Percentiles rank a stretch among this genome's conserved stretches.
Evolutionary conservation across 495 filamentous ascomycete species (phyloP).

Genomic region (Coniosporium apollinis): DNA sequence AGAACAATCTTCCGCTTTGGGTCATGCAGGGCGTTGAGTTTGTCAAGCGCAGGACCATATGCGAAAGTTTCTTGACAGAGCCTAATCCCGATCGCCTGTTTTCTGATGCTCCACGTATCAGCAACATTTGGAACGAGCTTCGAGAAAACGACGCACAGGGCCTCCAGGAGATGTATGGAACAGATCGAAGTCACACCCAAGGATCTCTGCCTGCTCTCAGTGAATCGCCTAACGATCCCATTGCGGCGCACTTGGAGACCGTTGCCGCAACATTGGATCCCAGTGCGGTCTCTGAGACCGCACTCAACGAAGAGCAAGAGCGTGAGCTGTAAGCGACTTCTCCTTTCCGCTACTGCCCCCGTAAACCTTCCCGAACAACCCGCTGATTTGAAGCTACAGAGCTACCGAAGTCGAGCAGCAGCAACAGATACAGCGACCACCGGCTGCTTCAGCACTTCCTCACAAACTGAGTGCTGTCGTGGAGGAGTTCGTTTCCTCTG

Average conservation of each 20-base stretch:
- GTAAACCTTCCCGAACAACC: no score
- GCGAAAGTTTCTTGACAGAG: slow-evolving; percentile 30
- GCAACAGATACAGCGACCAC: slow-evolving; percentile 34
- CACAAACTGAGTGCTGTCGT: slow-evolving; percentile 35
- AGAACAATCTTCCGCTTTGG: slow-evolving; percentile 40
- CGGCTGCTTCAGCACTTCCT: slow-evolving; percentile 13
- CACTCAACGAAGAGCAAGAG: slow-evolving; percentile 53
- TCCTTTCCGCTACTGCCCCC: no score
- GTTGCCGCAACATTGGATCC: no score
- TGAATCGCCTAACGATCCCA: no score
- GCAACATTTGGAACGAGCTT: not conserved
- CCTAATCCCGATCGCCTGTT: no score
- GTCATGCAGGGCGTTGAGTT: slow-evolving; percentile 39
- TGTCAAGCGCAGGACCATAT: slow-evolving; percentile 21
- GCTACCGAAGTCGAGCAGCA: slow-evolving; percentile 46
- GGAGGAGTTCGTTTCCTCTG: slow-evolving; percentile 18
- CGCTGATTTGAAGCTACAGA: no score
- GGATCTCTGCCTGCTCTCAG: no score
- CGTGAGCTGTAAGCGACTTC: no score
- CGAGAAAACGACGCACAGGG: slow-evolving; percentile 27
- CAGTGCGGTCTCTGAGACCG: no score
- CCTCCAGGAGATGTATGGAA: slow-evolving; percentile 28
- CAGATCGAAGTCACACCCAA: no score
- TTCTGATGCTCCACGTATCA: no score
- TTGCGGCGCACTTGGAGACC: no score